Evolutionary conservation across 2,329 filamentous ascomycete species (phyloP).

Genomic region (Hymenoscyphus fructigenus): DNA sequence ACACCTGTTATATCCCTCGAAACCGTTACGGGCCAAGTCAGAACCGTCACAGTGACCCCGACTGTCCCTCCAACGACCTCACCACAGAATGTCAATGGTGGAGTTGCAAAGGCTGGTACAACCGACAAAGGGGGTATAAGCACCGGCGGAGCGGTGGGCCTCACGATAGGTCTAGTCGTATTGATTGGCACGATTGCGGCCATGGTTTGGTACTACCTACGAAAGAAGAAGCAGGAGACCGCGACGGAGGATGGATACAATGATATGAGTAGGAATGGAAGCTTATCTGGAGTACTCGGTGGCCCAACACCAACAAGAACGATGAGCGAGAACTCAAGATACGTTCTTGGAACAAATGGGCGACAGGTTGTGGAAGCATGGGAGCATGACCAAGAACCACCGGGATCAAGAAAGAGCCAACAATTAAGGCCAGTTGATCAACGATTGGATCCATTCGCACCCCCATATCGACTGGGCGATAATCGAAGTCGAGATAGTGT

Average conservation of each 20-base stretch:
- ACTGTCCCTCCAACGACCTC: slow-evolving; percentile 36
- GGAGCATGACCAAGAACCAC: slow-evolving; percentile 27
- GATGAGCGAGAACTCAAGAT: slow-evolving; percentile 39
- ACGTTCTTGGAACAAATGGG: slow-evolving; percentile 38
- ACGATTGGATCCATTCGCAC: slow-evolving; percentile 60
- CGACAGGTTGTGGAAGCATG: slow-evolving; percentile 35
- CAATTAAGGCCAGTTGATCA: slow-evolving; percentile 59
- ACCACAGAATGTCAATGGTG: slow-evolving; percentile 9
- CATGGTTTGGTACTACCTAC: slow-evolving; percentile 43
- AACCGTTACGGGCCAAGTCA: slow-evolving; percentile 57
- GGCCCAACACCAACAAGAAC: slow-evolving; percentile 31
- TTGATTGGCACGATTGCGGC: slow-evolving; percentile 43
- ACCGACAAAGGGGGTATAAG: slow-evolving; percentile 37
- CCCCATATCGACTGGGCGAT: slow-evolving; percentile 50
- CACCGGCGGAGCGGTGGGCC: slow-evolving; percentile 51
- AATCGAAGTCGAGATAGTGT: slow-evolving; percentile 63
- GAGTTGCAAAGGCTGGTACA: slow-evolving; percentile 24
- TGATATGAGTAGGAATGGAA: slow-evolving; percentile 27
- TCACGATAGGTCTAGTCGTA: slow-evolving; percentile 51
- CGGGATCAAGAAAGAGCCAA: slow-evolving; percentile 47
- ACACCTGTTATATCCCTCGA: slow-evolving; percentile 43
- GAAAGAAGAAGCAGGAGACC: slow-evolving; percentile 45
- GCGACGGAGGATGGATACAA: slow-evolving; percentile 34
- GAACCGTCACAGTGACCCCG: slow-evolving; percentile 55
- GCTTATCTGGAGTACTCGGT: slow-evolving; percentile 24